Conservation (phyloP, 2,329 filamentous ascomycete species). For the Bisporella sp. region DNA sequence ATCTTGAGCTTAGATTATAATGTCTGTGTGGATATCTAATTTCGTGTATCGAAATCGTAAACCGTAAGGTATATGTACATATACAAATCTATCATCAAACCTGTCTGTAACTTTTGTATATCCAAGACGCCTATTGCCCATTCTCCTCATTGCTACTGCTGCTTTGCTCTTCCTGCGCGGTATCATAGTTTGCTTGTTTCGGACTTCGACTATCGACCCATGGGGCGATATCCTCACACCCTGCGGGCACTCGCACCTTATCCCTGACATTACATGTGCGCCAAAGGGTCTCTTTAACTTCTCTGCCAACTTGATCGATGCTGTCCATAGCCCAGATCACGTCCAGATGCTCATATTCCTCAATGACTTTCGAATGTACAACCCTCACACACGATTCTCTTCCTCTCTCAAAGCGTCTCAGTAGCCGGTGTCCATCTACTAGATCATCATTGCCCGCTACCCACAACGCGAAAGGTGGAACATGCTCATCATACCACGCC, state of each 20-base stretch:
- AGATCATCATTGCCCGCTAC: constrained; percentile 76
- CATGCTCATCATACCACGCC: constrained; percentile 77
- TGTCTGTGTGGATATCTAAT: no score
- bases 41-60: no score
- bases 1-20: no score
- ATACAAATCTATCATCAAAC: no score
- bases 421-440: constrained; percentile 71
- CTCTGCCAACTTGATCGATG: constrained; percentile 72
- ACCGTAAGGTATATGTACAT: no score
- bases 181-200: neutral
- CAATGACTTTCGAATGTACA: constrained; percentile 75
- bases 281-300: constrained; percentile 79
- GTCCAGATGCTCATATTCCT: constrained; percentile 88
- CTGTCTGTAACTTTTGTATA: no score
- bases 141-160: neutral
- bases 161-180: neutral
- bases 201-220: constrained; percentile 14
- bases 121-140: no score
- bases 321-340: constrained; percentile 93
- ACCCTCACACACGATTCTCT: constrained; percentile 75
- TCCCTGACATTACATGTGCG: constrained; percentile 48
- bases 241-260: constrained; percentile 18
- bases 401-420: constrained; percentile 67
- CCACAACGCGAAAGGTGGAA: constrained; percentile 84
- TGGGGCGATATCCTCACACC: constrained; percentile 22